Evolutionary conservation across 2,329 filamentous ascomycete species (phyloP).

Genomic region (Alternaria brassicicola): DNA sequence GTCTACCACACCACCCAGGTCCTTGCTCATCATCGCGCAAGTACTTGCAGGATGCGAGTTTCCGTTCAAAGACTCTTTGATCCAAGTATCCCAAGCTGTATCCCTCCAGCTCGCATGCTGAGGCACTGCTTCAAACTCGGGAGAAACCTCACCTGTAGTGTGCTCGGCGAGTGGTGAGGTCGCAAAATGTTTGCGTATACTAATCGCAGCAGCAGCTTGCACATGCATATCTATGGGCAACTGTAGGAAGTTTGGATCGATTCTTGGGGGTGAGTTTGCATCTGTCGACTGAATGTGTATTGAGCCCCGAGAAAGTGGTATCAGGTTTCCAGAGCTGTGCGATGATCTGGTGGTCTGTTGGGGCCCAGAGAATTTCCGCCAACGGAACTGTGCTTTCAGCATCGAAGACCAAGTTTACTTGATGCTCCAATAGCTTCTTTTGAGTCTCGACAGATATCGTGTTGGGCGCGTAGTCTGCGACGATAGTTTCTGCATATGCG

Average conservation of each 20-base stretch:
- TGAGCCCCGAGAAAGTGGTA: constrained; percentile 46
- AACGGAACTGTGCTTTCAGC: constrained; percentile 50
- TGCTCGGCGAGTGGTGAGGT: constrained; percentile 34
- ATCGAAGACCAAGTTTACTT: constrained; percentile 57
- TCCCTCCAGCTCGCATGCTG: constrained; percentile 22
- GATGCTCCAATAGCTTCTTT: constrained; percentile 52
- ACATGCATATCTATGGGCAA: constrained; percentile 48
- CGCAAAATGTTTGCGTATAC: constrained; percentile 38
- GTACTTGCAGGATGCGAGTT: constrained; percentile 46
- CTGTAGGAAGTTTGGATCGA: constrained; percentile 53
- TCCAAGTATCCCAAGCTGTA: constrained; percentile 32
- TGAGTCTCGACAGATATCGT: constrained; percentile 40
- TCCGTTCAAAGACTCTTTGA: constrained; percentile 22
- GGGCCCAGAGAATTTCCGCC: constrained; percentile 55
- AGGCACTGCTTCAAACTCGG: constrained; percentile 31
- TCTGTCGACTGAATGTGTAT: constrained; percentile 42
- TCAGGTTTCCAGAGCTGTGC: constrained; percentile 50
- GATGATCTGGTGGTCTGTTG: constrained; percentile 37
- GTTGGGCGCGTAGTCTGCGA: constrained; percentile 24
- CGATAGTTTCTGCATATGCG: constrained; percentile 35
- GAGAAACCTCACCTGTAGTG: constrained; percentile 27
- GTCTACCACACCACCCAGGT: constrained; percentile 47
- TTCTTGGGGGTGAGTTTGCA: constrained; percentile 44
- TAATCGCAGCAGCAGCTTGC: constrained; percentile 44
- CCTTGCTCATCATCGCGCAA: constrained; percentile 42